phyloP scores from a whole-genome alignment of 192 early-diverging fungal genomes.

The Piromyces sp. region DNA sequence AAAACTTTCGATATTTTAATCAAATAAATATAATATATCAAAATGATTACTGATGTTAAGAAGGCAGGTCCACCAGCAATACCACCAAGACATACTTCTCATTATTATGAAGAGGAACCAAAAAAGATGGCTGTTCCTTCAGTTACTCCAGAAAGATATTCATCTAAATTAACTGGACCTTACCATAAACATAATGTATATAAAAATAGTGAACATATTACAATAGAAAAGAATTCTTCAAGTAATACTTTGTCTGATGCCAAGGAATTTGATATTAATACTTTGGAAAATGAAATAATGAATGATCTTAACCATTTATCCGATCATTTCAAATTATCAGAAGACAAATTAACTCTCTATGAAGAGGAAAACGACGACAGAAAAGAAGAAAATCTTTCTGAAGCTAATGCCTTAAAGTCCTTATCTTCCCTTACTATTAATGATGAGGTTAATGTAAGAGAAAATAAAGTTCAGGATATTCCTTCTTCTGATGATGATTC shows the following conservation, averaged over 20 bases:
- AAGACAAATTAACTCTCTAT: neutral
- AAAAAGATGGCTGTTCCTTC: neutral
- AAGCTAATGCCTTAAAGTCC: neutral
- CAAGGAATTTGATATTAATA: neutral
- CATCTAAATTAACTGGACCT: neutral
- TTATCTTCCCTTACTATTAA: neutral
- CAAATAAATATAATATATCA: too few species aligned
- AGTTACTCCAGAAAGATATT: neutral
- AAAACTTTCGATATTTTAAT: too few species aligned
- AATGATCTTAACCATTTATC: neutral
- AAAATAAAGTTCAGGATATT: neutral
- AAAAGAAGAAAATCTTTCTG: neutral
- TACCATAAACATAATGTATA: neutral
- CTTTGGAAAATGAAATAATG: neutral
- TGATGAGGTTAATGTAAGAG: neutral
- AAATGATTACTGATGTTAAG: neutral
- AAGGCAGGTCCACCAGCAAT: neutral
- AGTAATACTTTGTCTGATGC: neutral
- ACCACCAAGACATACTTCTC: neutral
- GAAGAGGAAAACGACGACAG: neutral
- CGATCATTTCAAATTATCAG: neutral
- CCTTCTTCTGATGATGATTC: neutral
- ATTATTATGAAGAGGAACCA: neutral
- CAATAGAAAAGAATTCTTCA: neutral
- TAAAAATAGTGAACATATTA: neutral